Conservation (phyloP, 306 rosid genomes). For the Quercus parvula region DNA sequence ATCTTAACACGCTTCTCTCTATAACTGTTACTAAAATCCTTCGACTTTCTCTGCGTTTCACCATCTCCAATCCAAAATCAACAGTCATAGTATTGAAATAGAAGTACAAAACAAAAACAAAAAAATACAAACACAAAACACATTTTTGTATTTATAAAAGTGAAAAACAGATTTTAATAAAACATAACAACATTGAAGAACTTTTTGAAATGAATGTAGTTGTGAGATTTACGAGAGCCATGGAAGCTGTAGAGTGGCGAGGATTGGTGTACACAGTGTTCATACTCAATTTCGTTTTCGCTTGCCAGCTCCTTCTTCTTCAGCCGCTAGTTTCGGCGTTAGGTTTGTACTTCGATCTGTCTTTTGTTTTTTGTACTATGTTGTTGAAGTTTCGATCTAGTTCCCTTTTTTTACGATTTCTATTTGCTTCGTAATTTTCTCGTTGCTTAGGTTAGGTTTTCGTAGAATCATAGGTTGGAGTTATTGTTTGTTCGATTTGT, state of each 20-base stretch:
- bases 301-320: constrained; percentile 74
- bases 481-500: not conserved
- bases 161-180: not conserved
- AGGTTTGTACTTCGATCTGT: constrained; percentile 37
- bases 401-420: not conserved
- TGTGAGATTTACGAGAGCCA: constrained; percentile 30
- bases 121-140: not conserved
- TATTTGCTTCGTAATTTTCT: not conserved
- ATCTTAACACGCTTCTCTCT: not conserved
- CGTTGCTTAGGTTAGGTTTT: not conserved
- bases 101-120: too few relatives aligned
- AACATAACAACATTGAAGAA: not conserved
- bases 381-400: not conserved
- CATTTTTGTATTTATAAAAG: not conserved
- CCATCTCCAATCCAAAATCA: not conserved
- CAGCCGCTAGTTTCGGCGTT: constrained; percentile 90
- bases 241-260: constrained; percentile 62
- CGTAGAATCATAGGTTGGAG: not conserved
- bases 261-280: constrained; percentile 56
- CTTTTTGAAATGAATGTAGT: constrained; percentile 20
- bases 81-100: not conserved
- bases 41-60: too few relatives aligned
- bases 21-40: too few relatives aligned
- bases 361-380: not conserved
- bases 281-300: constrained; percentile 69